phyloP scores from a whole-genome alignment of 495 filamentous ascomycete genomes.

The Neurospora africana region DNA sequence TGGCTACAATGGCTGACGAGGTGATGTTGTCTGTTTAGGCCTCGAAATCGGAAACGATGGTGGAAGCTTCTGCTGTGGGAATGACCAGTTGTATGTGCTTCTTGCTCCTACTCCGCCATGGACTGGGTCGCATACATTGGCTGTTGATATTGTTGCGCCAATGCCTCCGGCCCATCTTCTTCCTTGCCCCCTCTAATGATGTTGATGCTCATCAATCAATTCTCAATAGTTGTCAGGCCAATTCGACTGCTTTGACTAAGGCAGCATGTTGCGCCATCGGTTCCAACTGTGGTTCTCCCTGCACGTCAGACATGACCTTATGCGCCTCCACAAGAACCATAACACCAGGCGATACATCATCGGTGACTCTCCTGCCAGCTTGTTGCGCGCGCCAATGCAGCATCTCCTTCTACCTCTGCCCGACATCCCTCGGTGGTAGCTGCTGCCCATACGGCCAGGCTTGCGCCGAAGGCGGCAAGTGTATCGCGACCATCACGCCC shows the following conservation, averaged over 20 bases:
- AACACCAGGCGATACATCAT: slow-evolving; percentile 4
- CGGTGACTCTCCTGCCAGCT: slow-evolving; percentile 12
- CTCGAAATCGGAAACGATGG: slow-evolving; percentile 8
- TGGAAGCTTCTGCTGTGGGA: slow-evolving; percentile 6
- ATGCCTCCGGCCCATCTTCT: neutral
- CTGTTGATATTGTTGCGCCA: neutral
- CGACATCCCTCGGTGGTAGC: slow-evolving; percentile 26
- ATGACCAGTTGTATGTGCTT: slow-evolving; percentile 9
- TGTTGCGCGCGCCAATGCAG: slow-evolving; percentile 32
- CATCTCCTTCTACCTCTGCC: slow-evolving; percentile 32
- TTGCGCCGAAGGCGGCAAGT: slow-evolving; percentile 20
- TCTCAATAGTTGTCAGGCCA: slow-evolving; percentile 20
- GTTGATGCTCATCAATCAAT: neutral
- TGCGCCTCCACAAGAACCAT: slow-evolving; percentile 13
- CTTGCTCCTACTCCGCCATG: neutral
- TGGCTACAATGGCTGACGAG: neutral
- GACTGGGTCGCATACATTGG: neutral
- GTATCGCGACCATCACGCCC: slow-evolving; percentile 16
- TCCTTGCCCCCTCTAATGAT: neutral
- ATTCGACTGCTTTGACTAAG: slow-evolving; percentile 7
- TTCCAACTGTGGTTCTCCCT: slow-evolving; percentile 23
- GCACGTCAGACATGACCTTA: slow-evolving; percentile 12
- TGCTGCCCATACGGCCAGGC: slow-evolving; percentile 32
- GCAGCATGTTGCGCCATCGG: slow-evolving; percentile 31
- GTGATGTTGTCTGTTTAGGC: slow-evolving; percentile 2